phyloP scores from a whole-genome alignment of 2,329 filamentous ascomycete genomes.

The Aspergillus sp. region DNA sequence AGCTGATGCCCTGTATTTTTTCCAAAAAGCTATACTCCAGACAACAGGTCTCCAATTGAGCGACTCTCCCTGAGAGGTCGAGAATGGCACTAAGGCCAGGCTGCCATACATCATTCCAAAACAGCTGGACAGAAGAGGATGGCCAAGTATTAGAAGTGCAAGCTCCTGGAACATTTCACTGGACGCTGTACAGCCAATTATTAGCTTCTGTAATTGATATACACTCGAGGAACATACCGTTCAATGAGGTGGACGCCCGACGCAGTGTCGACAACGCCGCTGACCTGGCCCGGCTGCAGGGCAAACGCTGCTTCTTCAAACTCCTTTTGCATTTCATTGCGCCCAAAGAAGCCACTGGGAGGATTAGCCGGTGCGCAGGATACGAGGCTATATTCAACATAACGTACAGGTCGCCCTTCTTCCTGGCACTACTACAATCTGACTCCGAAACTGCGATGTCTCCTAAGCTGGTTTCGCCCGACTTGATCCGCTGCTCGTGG shows the following conservation, averaged over 20 bases:
- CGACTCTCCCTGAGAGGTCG: too few relatives aligned
- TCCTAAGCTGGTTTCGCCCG: constrained; percentile 59
- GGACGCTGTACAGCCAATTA: constrained; percentile 10
- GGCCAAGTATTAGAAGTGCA: background rate
- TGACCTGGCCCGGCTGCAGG: constrained; percentile 79
- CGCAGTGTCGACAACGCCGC: constrained; percentile 78
- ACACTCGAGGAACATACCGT: constrained; percentile 51
- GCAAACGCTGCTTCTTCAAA: constrained; percentile 94
- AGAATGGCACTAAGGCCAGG: too few relatives aligned
- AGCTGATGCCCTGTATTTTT: background rate
- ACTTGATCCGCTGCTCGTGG: constrained; percentile 67
- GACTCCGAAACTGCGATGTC: constrained; percentile 82
- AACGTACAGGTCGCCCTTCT: constrained; percentile 74
- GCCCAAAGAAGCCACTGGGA: constrained; percentile 73
- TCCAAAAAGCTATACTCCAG: background rate
- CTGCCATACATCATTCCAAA: background rate
- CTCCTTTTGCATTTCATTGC: constrained; percentile 95
- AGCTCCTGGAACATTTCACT: constrained; percentile 9
- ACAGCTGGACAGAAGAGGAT: background rate
- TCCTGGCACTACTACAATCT: constrained; percentile 90
- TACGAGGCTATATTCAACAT: background rate
- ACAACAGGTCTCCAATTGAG: background rate
- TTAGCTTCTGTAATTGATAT: background rate
- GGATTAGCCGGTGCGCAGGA: constrained; percentile 9
- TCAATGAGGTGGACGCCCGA: constrained; percentile 94